Base-by-base conservation (phyloP, 495 filamentous ascomycete species). In the Neurospora sp. region DNA sequence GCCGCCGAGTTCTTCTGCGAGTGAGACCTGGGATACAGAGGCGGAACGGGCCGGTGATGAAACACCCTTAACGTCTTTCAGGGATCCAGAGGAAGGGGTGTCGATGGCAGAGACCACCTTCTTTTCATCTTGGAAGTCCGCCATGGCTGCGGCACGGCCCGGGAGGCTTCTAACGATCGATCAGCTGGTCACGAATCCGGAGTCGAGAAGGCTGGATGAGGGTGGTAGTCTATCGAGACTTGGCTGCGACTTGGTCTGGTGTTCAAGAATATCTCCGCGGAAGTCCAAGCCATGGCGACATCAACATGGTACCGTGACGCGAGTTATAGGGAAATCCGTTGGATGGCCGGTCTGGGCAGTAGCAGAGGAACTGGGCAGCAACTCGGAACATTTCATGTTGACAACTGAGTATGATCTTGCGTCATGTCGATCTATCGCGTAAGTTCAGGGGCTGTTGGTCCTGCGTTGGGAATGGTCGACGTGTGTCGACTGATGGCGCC, bases 1-100 rank as follows among this genome's bases (percentile, higher is more conserved):
- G 69, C 35, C 37, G 69, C 69, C 22, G 12, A 61, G 53, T 35
- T 61, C 39, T 18, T 77, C 72, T 8, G 44, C 45, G 5, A 74
- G 38, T 41, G 70, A 74, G 40, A 75, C 76, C 12, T 65, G 61
- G 3, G 72, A 76, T 14, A 39, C 40, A n/a, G 69, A 70, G 45
- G 40, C 71, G 27, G 73, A 45, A 59, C 72, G 71, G 40, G 72
- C 27, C 22, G 53, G 53, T 16, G 53, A 61, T 2, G 27, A 35
- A 61, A 61, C 27, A 18, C 53, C 6, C 53, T 7, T 61, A 14
- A 61, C 53, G 7, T 61, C 53, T 7, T 61, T 31, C 6, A 61
- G 53, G 53, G 12, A 61, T 61, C 27, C 22, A 0, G 27, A 31
- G 27, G 53, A 61, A 61, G 53, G 41, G 0, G 41, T 44, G 2